phyloP scores from a whole-genome alignment of 441 rosid genomes.

The Mallotus repandus region DNA sequence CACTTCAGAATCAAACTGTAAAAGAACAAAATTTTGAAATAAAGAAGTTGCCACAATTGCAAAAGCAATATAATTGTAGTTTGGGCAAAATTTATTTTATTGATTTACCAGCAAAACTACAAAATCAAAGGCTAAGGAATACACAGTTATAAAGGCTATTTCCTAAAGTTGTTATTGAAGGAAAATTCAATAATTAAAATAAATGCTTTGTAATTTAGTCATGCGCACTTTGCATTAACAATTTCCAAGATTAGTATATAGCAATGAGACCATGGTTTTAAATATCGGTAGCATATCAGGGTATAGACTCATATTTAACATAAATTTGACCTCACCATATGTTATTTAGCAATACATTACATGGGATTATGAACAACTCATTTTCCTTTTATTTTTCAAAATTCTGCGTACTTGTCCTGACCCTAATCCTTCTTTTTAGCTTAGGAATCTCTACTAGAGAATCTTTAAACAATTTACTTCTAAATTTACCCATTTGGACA shows the following conservation, averaged over 20 bases:
- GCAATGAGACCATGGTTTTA: too few relatives aligned
- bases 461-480: too few relatives aligned
- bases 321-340: too few relatives aligned
- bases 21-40: conserved; percentile 4
- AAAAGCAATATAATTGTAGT: neutral
- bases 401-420: too few relatives aligned
- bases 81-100: neutral
- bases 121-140: neutral
- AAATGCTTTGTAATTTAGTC: neutral
- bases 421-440: too few relatives aligned
- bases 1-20: conserved; percentile 66
- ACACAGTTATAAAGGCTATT: neutral
- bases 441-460: too few relatives aligned
- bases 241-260: neutral
- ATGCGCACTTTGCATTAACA: neutral
- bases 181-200: neutral
- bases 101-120: neutral
- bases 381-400: too few relatives aligned
- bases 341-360: too few relatives aligned
- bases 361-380: too few relatives aligned
- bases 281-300: too few relatives aligned
- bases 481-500: too few relatives aligned
- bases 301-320: too few relatives aligned
- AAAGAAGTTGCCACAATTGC: conserved; percentile 6
- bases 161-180: neutral